These are phyloP conservation scores for Candida saitoana DNA, from an alignment of 805 yeast species.

Conservation along the genomic window DNA sequence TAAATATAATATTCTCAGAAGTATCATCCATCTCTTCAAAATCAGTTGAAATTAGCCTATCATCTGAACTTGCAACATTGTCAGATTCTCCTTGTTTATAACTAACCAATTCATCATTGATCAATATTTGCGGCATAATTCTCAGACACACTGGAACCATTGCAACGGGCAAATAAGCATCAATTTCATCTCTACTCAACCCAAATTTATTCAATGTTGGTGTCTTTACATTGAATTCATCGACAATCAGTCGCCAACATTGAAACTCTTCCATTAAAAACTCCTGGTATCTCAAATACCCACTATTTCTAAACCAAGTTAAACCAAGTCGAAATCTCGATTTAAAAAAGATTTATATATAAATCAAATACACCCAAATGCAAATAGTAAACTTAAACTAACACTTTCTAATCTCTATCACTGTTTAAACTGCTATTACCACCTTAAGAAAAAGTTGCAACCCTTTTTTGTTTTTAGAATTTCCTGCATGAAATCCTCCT, in stretches of 20 bases:
- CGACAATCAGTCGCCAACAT: slow-evolving; percentile 5
- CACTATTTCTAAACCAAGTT: too few species aligned
- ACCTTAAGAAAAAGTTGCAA: not conserved
- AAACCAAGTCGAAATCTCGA: too few species aligned
- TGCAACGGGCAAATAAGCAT: slow-evolving; percentile 5
- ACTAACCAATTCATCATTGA: not conserved
- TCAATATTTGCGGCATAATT: slow-evolving; percentile 6
- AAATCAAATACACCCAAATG: too few species aligned
- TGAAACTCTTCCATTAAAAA: slow-evolving; percentile 2
- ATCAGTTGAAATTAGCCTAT: not conserved
- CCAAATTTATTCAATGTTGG: slow-evolving; percentile 9
- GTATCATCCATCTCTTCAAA: not conserved
- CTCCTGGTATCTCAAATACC: not conserved
- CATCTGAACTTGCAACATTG: not conserved
- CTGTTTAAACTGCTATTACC: too few species aligned
- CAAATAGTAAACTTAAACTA: too few species aligned
- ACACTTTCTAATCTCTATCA: too few species aligned
- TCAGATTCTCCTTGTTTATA: not conserved
- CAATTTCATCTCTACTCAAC: slow-evolving; percentile 3
- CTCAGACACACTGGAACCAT: slow-evolving; percentile 4
- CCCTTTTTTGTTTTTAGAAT: not conserved
- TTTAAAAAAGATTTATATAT: too few species aligned
- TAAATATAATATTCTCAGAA: not conserved
- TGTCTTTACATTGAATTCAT: slow-evolving; percentile 3
- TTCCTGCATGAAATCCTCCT: not conserved